Conservation (phyloP, 805 yeast genomes). For the Suhomyces faveliae region DNA sequence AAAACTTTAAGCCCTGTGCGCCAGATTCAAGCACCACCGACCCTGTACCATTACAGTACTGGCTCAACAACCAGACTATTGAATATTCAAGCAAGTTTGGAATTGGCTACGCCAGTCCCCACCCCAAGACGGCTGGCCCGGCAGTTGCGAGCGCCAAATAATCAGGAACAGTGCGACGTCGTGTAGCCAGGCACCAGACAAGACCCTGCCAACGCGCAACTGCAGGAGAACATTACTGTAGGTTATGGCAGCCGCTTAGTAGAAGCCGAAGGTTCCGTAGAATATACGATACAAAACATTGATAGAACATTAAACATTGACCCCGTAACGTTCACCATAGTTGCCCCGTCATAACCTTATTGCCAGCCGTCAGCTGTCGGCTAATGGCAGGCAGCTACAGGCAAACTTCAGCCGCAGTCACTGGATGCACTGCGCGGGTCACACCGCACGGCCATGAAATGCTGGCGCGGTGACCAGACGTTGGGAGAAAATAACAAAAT, state of each 20-base stretch:
- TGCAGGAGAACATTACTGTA: not conserved
- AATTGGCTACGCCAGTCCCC: constrained; percentile 8
- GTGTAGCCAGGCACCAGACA: not conserved
- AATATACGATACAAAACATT: not conserved
- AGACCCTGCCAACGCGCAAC: not conserved
- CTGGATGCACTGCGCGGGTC: too few species aligned
- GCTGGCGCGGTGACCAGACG: too few species aligned
- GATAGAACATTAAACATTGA: too few species aligned
- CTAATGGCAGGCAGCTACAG: too few species aligned
- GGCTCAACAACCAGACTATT: constrained; percentile 38
- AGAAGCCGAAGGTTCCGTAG: not conserved
- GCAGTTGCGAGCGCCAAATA: not conserved
- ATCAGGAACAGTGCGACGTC: not conserved
- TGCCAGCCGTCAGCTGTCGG: not conserved
- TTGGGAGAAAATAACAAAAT: too few species aligned
- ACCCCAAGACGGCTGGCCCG: not conserved
- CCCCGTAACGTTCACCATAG: too few species aligned
- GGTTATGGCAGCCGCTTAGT: not conserved
- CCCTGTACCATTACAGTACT: constrained; percentile 24
- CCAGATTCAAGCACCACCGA: constrained; percentile 18
- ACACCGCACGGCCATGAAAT: too few species aligned
- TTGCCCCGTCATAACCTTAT: not conserved
- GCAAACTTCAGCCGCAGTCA: too few species aligned
- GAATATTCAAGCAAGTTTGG: constrained; percentile 29
- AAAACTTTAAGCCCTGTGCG: constrained; percentile 9